Conservation (phyloP, 1,284 basidiomycete genomes). For the Trametes pubescens region DNA sequence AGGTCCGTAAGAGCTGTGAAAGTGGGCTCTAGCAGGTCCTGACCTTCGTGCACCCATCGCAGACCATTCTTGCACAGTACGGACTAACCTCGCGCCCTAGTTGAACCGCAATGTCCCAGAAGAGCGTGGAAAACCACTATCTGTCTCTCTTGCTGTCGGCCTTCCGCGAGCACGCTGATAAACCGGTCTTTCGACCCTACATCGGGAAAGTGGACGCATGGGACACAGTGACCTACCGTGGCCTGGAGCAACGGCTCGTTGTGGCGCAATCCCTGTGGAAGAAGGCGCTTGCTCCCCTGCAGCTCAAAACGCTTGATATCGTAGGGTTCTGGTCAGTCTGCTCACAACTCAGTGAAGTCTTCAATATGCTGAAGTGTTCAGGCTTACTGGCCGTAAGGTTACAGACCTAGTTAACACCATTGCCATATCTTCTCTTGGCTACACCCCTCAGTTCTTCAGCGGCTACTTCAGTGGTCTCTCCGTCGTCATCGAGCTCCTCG, state of each 20-base stretch:
- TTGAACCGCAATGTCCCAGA: no score
- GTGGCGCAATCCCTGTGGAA: constrained; percentile 15
- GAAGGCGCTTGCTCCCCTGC: constrained; percentile 6
- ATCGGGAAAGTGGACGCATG: constrained; percentile 7
- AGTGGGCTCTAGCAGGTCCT: no score
- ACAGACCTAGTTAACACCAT: constrained; percentile 26
- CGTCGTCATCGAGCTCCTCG: constrained; percentile 21
- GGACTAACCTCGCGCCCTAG: no score
- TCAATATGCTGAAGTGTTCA: not conserved
- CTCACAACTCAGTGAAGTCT: not conserved
- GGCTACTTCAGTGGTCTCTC: constrained; percentile 15
- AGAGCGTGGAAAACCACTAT: constrained; percentile 18
- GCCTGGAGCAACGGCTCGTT: constrained; percentile 13
- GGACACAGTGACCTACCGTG: constrained; percentile 20
- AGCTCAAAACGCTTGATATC: constrained; percentile 4
- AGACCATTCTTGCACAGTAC: no score
- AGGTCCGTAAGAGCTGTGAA: no score
- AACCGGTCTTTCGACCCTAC: constrained; percentile 16
- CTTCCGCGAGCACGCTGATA: constrained; percentile 17
- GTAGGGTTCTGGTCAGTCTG: constrained; percentile 23
- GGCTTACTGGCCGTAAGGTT: constrained; percentile 26
- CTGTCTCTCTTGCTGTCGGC: constrained; percentile 18
- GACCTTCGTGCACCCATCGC: no score
- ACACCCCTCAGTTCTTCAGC: constrained; percentile 31
- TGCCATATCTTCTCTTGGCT: constrained; percentile 22